Base-by-base conservation (phyloP, 2,329 filamentous ascomycete genomes). In the Ascochyta viciae-villosae region DNA sequence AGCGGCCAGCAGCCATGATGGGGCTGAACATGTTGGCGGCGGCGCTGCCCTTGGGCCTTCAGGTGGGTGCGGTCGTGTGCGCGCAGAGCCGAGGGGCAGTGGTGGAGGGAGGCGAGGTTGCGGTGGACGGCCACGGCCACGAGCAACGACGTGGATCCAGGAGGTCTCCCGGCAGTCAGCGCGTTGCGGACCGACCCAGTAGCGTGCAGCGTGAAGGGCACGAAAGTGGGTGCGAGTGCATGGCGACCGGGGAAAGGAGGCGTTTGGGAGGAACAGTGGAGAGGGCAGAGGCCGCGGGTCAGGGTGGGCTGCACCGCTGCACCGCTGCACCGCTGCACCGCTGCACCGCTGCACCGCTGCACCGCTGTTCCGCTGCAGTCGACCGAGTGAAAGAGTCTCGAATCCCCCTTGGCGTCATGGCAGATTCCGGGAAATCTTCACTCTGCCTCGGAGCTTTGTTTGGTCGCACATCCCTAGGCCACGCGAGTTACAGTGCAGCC, bases 21-120 rank as follows among this genome's bases (percentile, higher is more conserved):
- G 70, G 70, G 22, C 63, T 60, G 54, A 74, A 73, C 72, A 75
- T 74, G 43, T 46, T 61, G 35, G 57, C 52, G 23, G 41, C 31
- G 22, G 33, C 41, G 31, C 31, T 46, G 42, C 55, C 55, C 45
- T 40, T 16, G 8, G 55, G 44, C 41, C 48, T 13, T 35, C 10
- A 19, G 34, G 39, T n/a, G 27, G 38, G 26, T 24, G 16, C 10
- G 42, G 35, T 5, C n/a, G 43, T 19, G 53, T 43, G 53, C 22
- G 37, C 41, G 24, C 39, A 4, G 15, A 13, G 41, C 29, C 44
- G 44, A 34, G n/a, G 39, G 15, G 27, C 8, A 19, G 42, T 19
- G 48, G 39, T 38, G 31, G 27, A 27, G 47, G 33, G 48, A 42
- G 39, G 48, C 27, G 43, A 42, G 10, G 54, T 27, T 16, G 44